phyloP scores from a whole-genome alignment of 768 basidiomycete genomes.

The Saitozyma podzolica region DNA sequence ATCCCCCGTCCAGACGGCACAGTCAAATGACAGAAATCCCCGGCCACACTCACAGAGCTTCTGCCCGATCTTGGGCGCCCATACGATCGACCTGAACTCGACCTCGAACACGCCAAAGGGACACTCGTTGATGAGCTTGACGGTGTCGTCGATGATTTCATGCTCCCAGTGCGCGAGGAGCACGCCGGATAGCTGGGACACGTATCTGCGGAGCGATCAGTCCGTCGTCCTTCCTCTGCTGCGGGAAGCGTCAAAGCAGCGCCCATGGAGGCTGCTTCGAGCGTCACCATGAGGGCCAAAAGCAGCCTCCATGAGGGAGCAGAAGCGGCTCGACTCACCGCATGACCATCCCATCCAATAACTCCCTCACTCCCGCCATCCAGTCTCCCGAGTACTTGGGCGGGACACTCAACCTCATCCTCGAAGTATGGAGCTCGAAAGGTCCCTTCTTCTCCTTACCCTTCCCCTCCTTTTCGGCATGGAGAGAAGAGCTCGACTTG shows the following conservation, averaged over 20 bases:
- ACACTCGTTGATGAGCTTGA: slow-evolving; percentile 74
- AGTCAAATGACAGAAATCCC: neutral
- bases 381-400: slow-evolving; percentile 76
- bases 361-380: slow-evolving; percentile 75
- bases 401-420: slow-evolving; percentile 69
- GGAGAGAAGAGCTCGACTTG: neutral
- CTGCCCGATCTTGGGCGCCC: slow-evolving; percentile 83
- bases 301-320: neutral
- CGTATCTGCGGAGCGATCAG: slow-evolving; percentile 63
- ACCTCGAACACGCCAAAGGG: slow-evolving; percentile 77
- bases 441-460: slow-evolving; percentile 48
- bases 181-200: slow-evolving; percentile 81
- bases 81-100: slow-evolving; percentile 78
- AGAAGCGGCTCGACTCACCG: slow-evolving; percentile 60
- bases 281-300: neutral
- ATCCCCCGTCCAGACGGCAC: too few species aligned
- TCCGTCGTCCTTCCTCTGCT: neutral
- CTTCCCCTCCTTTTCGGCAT: slow-evolving; percentile 37
- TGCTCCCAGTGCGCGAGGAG: slow-evolving; percentile 82
- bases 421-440: slow-evolving; percentile 59
- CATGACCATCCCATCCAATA: slow-evolving; percentile 94
- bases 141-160: slow-evolving; percentile 64
- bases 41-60: slow-evolving; percentile 61
- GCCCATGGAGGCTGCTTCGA: neutral
- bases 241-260: neutral